Conservation (phyloP, 306 rosid genomes). For the Prunus mira region DNA sequence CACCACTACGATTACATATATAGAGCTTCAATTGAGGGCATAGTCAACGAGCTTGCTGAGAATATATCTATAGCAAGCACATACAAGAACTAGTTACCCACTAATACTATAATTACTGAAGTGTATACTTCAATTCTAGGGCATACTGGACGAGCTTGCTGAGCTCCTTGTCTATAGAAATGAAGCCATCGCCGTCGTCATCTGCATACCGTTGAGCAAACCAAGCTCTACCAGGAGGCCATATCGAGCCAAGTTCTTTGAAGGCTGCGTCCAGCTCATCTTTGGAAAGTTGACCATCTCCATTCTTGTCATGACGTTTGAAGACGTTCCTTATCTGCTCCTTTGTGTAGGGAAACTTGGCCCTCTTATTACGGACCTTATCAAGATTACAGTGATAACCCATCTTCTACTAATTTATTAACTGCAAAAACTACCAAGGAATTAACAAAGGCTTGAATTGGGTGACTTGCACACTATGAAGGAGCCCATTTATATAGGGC, state of each 20-base stretch:
- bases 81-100: background rate
- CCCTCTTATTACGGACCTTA: background rate
- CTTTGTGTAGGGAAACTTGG: background rate
- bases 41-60: too few relatives aligned
- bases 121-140: background rate
- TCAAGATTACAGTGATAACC: too few relatives aligned
- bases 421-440: too few relatives aligned
- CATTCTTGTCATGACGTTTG: background rate
- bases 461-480: too few relatives aligned
- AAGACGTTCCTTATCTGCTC: background rate
- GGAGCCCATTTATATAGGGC: too few relatives aligned
- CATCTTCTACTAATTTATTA: too few relatives aligned
- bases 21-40: too few relatives aligned
- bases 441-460: too few relatives aligned
- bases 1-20: too few relatives aligned
- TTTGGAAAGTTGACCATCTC: background rate
- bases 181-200: background rate
- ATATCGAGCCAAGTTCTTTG: background rate
- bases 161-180: background rate
- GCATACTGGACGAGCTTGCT: background rate
- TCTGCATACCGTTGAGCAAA: background rate
- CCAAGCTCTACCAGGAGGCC: background rate
- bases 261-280: background rate
- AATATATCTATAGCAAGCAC: background rate
- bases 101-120: background rate